Evolutionary conservation across 1,284 basidiomycete genomes (phyloP), one percentile per base, ranked within the genome.

Genomic region (Apiotrichum sp.): DNA sequence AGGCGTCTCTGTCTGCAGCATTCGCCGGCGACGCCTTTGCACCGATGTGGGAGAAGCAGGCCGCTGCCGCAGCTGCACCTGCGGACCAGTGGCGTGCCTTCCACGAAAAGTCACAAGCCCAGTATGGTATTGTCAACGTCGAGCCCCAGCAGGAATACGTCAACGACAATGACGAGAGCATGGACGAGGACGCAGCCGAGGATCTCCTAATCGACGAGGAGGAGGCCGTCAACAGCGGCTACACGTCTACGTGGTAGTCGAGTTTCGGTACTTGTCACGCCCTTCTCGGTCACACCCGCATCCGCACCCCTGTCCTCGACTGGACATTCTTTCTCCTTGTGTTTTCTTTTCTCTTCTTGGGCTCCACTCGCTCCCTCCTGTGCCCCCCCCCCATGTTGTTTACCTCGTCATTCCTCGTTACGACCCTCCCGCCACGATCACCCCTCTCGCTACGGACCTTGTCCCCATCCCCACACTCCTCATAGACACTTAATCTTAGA

Each of bases 11-110:
- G 32, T 49, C 50, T 22, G 49, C 53, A 9, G 56, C 59, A 3
- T 61, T 61, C 31, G 59, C 59, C 33, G 56, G 56, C 41, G 59
- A 61, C 39, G 59, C 59, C 0, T 61, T 61, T 31, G 56, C 56
- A 2, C 53, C 59, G 11, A 54, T 55, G 46, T 51, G 53, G 50
- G 49, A 50, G 40, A 40, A 50, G 32, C 31, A 2, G 2, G 38
- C 29, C 10, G 14, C 40, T 3, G 10, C n/a, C 4, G 34, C 33
- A 1, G 51, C 51, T 16, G 40, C 40, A 3, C 29, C 42, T 9
- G 35, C 34, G 33, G 51, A 52, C 44, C 51, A 43, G 31, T 52
- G 51, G 51, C 36, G 51, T 33, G 36, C 38, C 6, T 52, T 52
- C 52, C 44, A 47, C 43, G 16, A 40, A 14, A 53, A 47, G 43